Percentiles rank a stretch among this genome's conserved stretches.
Evolutionary conservation across 139 green algal species (phyloP).

Genomic region (Tetradesmus lagerheimii): DNA sequence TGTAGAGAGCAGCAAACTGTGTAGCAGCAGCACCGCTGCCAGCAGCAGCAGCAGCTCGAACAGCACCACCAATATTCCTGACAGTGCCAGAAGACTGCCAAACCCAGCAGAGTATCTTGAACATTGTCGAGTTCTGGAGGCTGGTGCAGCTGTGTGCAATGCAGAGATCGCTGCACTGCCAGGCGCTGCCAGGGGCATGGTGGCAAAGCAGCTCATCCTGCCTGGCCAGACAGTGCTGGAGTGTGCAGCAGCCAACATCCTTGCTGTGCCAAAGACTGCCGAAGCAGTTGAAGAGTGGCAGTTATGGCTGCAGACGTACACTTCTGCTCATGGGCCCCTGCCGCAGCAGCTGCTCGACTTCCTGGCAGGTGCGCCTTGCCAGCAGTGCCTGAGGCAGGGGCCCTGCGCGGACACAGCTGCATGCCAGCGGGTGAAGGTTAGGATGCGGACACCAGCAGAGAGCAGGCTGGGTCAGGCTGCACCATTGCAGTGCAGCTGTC

Average conservation of each 20-base stretch:
- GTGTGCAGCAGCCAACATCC: slow-evolving; percentile 1
- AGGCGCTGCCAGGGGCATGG: background rate
- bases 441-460: too few species aligned
- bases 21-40: background rate
- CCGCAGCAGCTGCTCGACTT: background rate
- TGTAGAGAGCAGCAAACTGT: background rate
- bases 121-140: background rate
- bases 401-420: too few species aligned
- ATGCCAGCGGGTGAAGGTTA: too few species aligned
- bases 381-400: background rate
- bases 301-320: background rate
- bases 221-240: slow-evolving; percentile 9
- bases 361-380: background rate
- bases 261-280: background rate
- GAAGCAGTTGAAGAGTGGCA: background rate
- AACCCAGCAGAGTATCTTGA: background rate
- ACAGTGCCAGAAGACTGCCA: background rate
- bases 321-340: background rate
- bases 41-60: too few species aligned
- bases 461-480: background rate
- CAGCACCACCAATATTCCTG: background rate
- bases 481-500: background rate
- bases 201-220: background rate
- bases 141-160: background rate
- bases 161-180: background rate